Conservation (phyloP, 1,284 basidiomycete species). For the Hortiboletus rubellus region DNA sequence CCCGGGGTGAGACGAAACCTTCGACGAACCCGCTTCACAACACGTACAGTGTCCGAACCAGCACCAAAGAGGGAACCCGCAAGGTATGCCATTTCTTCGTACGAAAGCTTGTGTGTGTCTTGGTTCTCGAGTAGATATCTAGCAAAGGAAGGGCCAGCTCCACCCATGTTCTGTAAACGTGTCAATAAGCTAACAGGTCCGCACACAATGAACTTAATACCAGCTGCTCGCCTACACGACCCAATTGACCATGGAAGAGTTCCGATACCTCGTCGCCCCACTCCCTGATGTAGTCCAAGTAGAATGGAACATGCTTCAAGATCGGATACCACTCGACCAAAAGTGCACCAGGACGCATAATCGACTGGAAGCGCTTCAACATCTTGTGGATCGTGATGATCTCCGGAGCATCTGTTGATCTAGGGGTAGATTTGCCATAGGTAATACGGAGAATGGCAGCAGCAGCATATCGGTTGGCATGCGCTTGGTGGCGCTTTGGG, state of each 20-base stretch:
- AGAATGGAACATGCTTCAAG: constrained; percentile 42
- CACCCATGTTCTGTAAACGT: constrained; percentile 16
- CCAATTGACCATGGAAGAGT: constrained; percentile 41
- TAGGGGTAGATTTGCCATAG: constrained; percentile 49
- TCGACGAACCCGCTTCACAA: neutral
- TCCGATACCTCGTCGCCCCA: constrained; percentile 45
- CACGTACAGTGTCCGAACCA: constrained; percentile 43
- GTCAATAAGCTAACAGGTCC: neutral
- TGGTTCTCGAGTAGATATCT: constrained; percentile 36
- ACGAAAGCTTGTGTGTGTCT: constrained; percentile 26
- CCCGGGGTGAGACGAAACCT: neutral
- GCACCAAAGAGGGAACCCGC: constrained; percentile 46
- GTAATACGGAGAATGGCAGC: constrained; percentile 48
- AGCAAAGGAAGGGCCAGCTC: constrained; percentile 30
- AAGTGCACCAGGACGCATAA: constrained; percentile 41
- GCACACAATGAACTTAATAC: constrained; percentile 21
- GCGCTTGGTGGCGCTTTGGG: constrained; percentile 40
- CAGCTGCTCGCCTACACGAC: constrained; percentile 36
- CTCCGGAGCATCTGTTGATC: constrained; percentile 43
- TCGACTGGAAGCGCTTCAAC: constrained; percentile 38
- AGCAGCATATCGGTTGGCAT: constrained; percentile 45
- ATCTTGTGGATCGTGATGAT: constrained; percentile 41
- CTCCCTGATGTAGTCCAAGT: constrained; percentile 33
- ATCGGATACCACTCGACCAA: constrained; percentile 43
- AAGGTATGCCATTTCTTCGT: constrained; percentile 42